phyloP scores from a whole-genome alignment of 2,329 filamentous ascomycete genomes.

The Aspergillus novofumigatus region DNA sequence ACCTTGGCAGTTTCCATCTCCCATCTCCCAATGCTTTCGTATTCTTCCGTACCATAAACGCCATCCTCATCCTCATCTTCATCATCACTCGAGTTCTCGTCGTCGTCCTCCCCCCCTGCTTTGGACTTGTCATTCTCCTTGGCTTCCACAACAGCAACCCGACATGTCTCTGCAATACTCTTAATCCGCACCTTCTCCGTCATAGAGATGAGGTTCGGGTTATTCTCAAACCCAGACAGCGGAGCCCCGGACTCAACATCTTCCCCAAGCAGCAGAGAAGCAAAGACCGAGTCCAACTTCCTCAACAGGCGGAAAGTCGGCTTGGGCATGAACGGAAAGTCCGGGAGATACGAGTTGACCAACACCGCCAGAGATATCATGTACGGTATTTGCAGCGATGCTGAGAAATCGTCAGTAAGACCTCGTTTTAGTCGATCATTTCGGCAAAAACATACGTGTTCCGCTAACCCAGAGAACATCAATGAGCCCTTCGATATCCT shows the following conservation, averaged over 20 bases:
- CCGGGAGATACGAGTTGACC: constrained; percentile 65
- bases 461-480: constrained; percentile 83
- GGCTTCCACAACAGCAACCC: constrained; percentile 65
- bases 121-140: constrained; percentile 47
- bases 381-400: constrained; percentile 76
- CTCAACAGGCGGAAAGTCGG: constrained; percentile 66
- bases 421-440: too few relatives aligned
- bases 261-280: constrained; percentile 65
- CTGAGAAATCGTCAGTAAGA: constrained; percentile 38
- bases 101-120: constrained; percentile 36
- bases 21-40: constrained; percentile 33
- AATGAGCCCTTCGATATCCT: constrained; percentile 68
- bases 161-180: constrained; percentile 72
- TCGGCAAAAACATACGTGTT: constrained; percentile 61
- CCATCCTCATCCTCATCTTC: constrained; percentile 29
- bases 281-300: constrained; percentile 81
- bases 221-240: constrained; percentile 67
- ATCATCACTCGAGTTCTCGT: constrained; percentile 26
- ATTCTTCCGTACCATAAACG: constrained; percentile 19
- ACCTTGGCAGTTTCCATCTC: constrained; percentile 70
- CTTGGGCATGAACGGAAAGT: constrained; percentile 66
- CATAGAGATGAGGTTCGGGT: constrained; percentile 56
- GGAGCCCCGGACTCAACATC: constrained; percentile 62
- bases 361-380: constrained; percentile 73
- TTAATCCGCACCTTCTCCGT: constrained; percentile 86